These are phyloP conservation scores for Opeltia flavorubescens DNA, from an alignment of 495 filamentous ascomycete species.

Conservation along the genomic window DNA sequence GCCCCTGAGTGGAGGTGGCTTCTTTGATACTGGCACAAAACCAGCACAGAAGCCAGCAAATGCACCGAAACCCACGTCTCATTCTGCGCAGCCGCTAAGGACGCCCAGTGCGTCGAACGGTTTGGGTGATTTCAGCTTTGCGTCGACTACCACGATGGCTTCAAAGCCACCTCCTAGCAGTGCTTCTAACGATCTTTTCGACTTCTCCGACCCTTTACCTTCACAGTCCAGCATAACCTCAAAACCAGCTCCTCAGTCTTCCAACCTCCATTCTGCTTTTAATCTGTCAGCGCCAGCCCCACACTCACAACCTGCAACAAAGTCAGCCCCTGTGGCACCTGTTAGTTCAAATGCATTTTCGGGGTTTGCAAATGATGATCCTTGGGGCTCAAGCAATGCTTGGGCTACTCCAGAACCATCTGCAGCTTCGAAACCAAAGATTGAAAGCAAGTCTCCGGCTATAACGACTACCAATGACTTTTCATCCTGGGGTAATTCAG, in stretches of 20 bases:
- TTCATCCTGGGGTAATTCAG: conserved; percentile 32
- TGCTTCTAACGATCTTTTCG: conserved; percentile 60
- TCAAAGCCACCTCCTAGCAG: conserved; percentile 28
- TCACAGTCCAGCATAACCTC: conserved; percentile 29
- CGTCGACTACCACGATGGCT: conserved; percentile 27
- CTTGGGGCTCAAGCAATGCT: conserved; percentile 34
- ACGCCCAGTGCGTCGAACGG: conserved; percentile 30
- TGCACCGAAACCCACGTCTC: conserved; percentile 27
- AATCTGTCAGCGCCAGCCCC: conserved; percentile 51
- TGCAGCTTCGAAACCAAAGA: conserved; percentile 12
- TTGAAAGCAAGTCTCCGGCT: conserved; percentile 8
- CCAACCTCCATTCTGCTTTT: conserved; percentile 51
- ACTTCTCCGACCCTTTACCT: conserved; percentile 50
- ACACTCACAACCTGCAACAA: conserved; percentile 28
- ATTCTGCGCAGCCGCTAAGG: conserved; percentile 23
- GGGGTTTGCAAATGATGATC: conserved; percentile 28
- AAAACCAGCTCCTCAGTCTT: conserved; percentile 25
- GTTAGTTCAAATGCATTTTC: conserved; percentile 21
- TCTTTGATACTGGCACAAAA: conserved; percentile 56
- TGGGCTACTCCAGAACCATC: conserved; percentile 36
- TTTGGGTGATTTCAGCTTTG: conserved; percentile 39
- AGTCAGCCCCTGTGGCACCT: conserved; percentile 28
- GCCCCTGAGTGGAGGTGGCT: conserved; percentile 51
- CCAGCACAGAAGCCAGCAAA: conserved; percentile 36
- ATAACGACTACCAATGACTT: conserved; percentile 19